phyloP scores from a whole-genome alignment of 108 stramenopile species.

The Fragilaria radians region DNA sequence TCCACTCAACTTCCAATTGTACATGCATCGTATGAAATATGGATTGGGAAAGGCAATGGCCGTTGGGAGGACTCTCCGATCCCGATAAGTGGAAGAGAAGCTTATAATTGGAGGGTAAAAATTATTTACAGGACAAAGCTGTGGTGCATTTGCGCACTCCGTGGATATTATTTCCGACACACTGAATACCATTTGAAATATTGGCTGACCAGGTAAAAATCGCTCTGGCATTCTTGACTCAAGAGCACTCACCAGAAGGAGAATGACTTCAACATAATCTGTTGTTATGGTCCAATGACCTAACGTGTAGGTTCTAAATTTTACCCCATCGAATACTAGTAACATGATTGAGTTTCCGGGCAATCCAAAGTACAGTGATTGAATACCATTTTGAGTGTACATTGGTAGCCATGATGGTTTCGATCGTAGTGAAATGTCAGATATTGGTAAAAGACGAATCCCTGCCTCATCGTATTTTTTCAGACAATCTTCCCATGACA shows the following conservation, averaged over 20 bases:
- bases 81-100: not conserved
- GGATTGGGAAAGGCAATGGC: not conserved
- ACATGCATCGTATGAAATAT: not conserved
- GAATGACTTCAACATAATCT: not conserved
- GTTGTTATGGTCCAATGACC: not conserved
- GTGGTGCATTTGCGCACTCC: not conserved
- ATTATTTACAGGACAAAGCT: not conserved
- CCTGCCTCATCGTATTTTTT: too few relatives aligned
- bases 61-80: not conserved
- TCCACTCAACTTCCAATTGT: not conserved
- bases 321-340: not conserved
- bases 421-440: too few relatives aligned
- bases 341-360: not conserved
- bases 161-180: not conserved
- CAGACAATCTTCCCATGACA: not conserved
- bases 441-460: too few relatives aligned
- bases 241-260: conserved; percentile 1
- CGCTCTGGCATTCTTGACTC: conserved; percentile 2
- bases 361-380: not conserved
- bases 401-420: too few relatives aligned
- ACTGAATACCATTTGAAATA: conserved; percentile 6
- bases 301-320: not conserved
- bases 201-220: conserved; percentile 1
- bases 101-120: not conserved
- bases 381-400: not conserved